Conservation (phyloP, 192 early-diverging fungal genomes). For the Dimargaris xerosporica region DNA sequence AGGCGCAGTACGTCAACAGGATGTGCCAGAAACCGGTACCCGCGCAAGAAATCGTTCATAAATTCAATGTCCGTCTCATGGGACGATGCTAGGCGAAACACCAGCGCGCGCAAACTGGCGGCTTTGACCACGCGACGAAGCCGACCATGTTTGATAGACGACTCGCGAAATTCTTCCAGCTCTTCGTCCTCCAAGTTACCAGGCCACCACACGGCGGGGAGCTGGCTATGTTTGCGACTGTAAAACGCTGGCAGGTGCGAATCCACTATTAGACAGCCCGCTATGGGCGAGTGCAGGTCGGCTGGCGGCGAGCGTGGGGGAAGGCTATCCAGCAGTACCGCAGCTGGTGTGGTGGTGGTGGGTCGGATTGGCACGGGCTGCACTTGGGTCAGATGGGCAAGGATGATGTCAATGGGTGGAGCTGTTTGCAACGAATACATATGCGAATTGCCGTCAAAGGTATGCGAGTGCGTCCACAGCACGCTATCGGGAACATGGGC, state of each 20-base stretch:
- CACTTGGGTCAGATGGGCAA: background rate
- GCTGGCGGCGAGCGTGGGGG: background rate
- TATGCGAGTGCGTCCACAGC: background rate
- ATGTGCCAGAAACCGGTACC: constrained; percentile 51
- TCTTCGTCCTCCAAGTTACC: constrained; percentile 7
- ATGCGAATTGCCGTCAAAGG: background rate
- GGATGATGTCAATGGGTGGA: background rate
- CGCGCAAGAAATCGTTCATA: constrained; percentile 42
- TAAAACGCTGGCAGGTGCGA: too few relatives aligned
- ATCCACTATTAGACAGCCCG: background rate
- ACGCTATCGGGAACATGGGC: background rate
- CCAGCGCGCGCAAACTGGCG: constrained; percentile 23
- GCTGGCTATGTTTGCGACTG: background rate
- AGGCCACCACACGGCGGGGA: constrained; percentile 3
- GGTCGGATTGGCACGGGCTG: background rate
- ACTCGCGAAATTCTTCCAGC: background rate
- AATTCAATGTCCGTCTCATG: constrained; percentile 41
- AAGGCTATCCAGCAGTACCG: background rate
- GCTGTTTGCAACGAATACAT: background rate
- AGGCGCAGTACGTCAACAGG: constrained; percentile 46
- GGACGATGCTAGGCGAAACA: constrained; percentile 31
- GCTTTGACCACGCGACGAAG: constrained; percentile 8
- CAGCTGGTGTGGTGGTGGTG: background rate
- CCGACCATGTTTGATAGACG: background rate
- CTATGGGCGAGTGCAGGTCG: background rate